A percentile compares a stretch with the other conserved stretches of the same genome.
These are phyloP conservation scores for Stropharia rugosoannulata DNA, from an alignment of 768 basidiomycete species.

Conservation along the genomic window DNA sequence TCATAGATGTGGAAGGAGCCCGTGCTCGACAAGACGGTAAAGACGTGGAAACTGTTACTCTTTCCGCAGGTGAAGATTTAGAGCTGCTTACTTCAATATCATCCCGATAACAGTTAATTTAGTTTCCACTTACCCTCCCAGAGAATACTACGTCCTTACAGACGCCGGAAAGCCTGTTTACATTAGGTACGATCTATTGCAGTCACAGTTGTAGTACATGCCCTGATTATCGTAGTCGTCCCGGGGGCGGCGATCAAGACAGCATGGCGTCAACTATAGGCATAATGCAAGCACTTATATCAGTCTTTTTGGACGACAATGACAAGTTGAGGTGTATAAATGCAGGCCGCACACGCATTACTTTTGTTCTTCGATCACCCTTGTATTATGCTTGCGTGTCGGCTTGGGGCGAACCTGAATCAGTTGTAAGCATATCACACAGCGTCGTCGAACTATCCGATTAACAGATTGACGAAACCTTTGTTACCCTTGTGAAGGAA, in stretches of 20 bases:
- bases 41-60: constrained; percentile 38
- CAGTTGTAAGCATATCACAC: constrained; percentile 63
- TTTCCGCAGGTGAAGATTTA: constrained; percentile 34
- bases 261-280: constrained; percentile 80
- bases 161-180: constrained; percentile 99
- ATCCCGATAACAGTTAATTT: constrained; percentile 8
- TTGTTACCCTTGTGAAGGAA: constrained; percentile 56
- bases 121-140: constrained; percentile 47
- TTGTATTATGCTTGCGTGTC: constrained; percentile 92
- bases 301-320: constrained; percentile 90
- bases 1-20: constrained; percentile 27
- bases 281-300: constrained; percentile 93
- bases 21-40: constrained; percentile 30
- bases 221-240: constrained; percentile 35
- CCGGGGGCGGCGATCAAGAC: constrained; percentile 57
- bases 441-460: not conserved
- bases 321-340: constrained; percentile 87
- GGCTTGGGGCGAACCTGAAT: constrained; percentile 95
- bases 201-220: constrained; percentile 2
- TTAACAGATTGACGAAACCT: constrained; percentile 1
- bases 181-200: constrained; percentile 54
- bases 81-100: not conserved
- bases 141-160: constrained; percentile 91
- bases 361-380: constrained; percentile 83
- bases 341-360: constrained; percentile 78